Conservation (phyloP, 164 flowering plant genomes). For the Vitis rupestris region DNA sequence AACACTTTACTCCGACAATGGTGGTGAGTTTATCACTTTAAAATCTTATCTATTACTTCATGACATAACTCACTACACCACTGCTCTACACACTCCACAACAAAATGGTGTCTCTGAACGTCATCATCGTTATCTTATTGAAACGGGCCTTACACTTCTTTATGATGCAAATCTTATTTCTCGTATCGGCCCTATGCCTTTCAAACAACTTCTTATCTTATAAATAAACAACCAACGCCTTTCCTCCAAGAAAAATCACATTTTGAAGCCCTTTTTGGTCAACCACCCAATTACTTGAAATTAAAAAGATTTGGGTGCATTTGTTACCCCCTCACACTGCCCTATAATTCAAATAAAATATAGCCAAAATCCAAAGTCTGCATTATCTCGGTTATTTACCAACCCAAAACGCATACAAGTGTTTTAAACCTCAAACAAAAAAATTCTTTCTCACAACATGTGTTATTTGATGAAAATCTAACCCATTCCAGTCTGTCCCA, state of each 20-base stretch:
- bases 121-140: constrained; percentile 4
- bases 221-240: too few relatives aligned
- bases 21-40: constrained; percentile 9
- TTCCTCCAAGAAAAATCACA: too few relatives aligned
- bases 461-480: neutral
- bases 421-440: constrained; percentile 6
- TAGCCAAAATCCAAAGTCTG: neutral
- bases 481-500: neutral
- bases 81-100: neutral
- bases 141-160: constrained; percentile 5
- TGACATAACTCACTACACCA: constrained; percentile 10
- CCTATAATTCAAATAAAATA: neutral
- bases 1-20: constrained; percentile 11
- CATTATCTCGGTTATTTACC: neutral
- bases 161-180: constrained; percentile 1
- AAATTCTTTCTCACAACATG: neutral
- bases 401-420: constrained; percentile 2
- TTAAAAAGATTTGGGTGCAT: neutral
- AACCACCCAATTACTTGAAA: constrained; percentile 4
- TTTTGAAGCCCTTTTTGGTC: constrained; percentile 5
- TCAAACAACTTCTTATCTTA: constrained; percentile 8
- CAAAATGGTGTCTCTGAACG: neutral
- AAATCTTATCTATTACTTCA: constrained; percentile 6
- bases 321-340: neutral
- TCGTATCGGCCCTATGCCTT: constrained; percentile 3